Conservation (phyloP, 805 yeast genomes). For the Starmerella apis region DNA sequence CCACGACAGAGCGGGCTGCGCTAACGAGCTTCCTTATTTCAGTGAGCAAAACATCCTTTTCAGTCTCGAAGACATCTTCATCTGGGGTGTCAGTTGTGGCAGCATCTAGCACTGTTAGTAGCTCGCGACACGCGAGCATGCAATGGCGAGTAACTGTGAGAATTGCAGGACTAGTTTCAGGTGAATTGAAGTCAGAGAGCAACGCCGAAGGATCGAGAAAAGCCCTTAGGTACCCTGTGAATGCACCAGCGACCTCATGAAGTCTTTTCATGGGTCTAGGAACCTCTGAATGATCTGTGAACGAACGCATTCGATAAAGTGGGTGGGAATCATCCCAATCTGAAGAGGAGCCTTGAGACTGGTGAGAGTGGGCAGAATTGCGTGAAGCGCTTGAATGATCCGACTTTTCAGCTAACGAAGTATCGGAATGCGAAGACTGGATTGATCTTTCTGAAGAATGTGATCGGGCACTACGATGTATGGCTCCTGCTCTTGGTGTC, state of each 20-base stretch:
- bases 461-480: not conserved
- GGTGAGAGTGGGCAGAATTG: constrained; percentile 1
- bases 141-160: constrained; percentile 33
- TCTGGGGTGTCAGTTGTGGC: constrained; percentile 26
- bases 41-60: constrained; percentile 30
- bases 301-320: constrained; percentile 18
- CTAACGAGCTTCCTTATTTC: constrained; percentile 31
- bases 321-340: constrained; percentile 7
- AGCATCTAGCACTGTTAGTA: constrained; percentile 32
- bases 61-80: constrained; percentile 27
- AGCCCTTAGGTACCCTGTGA: constrained; percentile 30
- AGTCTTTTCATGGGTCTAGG: constrained; percentile 30
- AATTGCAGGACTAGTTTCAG: constrained; percentile 27
- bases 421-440: not conserved
- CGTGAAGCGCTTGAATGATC: not conserved
- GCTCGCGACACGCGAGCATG: constrained; percentile 35
- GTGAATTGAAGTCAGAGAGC: constrained; percentile 26
- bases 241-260: constrained; percentile 32
- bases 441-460: not conserved
- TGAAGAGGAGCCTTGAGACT: constrained; percentile 3
- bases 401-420: not conserved
- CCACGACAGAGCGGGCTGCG: constrained; percentile 33
- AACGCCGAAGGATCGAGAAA: constrained; percentile 29
- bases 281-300: constrained; percentile 13
- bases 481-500: not conserved